phyloP scores from a whole-genome alignment of 768 basidiomycete species.

The Rhodotorula paludigena region DNA sequence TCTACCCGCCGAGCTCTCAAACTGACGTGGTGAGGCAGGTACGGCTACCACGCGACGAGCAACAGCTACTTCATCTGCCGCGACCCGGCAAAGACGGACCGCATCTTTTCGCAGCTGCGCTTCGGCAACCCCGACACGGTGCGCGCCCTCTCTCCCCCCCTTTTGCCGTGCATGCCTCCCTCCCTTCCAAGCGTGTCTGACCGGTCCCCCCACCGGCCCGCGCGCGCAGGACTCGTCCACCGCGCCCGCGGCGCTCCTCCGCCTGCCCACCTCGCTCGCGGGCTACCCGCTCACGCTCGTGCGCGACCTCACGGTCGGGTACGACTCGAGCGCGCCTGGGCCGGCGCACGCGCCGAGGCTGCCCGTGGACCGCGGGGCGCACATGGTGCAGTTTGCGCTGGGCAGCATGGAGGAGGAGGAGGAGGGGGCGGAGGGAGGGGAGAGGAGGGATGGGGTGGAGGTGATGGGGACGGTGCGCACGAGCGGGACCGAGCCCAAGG shows the following conservation, averaged over 20 bases:
- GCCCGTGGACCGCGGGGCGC: slow-evolving; percentile 47
- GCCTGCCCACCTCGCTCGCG: slow-evolving; percentile 50
- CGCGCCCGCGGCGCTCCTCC: slow-evolving; percentile 1
- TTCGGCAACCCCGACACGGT: slow-evolving; percentile 53
- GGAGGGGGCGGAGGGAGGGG: slow-evolving; percentile 49
- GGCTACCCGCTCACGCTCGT: slow-evolving; percentile 60
- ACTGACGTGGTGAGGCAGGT: slow-evolving; percentile 48
- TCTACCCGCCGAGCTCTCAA: neutral
- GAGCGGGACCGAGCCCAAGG: slow-evolving; percentile 87
- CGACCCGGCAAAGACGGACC: slow-evolving; percentile 62
- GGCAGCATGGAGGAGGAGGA: slow-evolving; percentile 43
- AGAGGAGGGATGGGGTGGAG: slow-evolving; percentile 49
- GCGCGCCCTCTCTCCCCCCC: slow-evolving; percentile 1
- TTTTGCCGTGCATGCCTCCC: neutral
- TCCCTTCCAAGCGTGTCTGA: no score
- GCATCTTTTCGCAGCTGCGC: slow-evolving; percentile 65
- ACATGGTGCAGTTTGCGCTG: slow-evolving; percentile 77
- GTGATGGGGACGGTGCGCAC: slow-evolving; percentile 73
- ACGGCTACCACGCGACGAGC: slow-evolving; percentile 64
- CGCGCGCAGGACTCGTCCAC: slow-evolving; percentile 2
- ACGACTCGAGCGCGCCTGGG: slow-evolving; percentile 62
- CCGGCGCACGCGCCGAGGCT: slow-evolving; percentile 61
- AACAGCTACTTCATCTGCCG: slow-evolving; percentile 52
- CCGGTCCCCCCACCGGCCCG: no score
- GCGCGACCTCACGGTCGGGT: slow-evolving; percentile 67